phyloP scores from a whole-genome alignment of 352 stramenopile species.

The Hyaloperonospora brassicae region DNA sequence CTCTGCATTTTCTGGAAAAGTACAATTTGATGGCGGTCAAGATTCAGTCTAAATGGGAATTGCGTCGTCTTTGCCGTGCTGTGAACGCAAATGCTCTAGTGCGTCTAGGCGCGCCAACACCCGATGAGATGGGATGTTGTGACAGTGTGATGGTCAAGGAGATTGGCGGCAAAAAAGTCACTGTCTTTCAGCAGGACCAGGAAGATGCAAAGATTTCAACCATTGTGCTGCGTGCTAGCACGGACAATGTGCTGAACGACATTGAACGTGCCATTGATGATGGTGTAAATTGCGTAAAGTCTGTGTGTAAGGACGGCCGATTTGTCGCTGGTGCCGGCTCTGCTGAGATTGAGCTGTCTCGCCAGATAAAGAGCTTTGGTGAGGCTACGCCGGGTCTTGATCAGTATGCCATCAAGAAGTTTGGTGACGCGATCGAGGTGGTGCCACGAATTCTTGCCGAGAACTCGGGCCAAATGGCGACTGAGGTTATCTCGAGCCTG shows the following conservation, averaged over 20 bases:
- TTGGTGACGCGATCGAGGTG: conserved; percentile 96
- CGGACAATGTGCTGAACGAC: conserved; percentile 96
- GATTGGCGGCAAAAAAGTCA: conserved; percentile 94
- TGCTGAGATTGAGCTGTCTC: conserved; percentile 94
- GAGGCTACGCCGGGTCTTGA: conserved; percentile 95
- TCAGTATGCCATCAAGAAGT: conserved; percentile 99
- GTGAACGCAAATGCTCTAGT: conserved; percentile 96
- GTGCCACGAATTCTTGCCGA: conserved; percentile 96
- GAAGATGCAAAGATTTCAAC: conserved; percentile 94
- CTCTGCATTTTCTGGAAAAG: conserved; percentile 98
- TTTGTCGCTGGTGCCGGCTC: conserved; percentile 94
- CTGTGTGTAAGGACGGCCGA: conserved; percentile 89
- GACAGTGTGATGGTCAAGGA: conserved; percentile 91
- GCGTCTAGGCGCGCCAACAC: conserved; percentile 92
- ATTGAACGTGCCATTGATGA: conserved; percentile 97
- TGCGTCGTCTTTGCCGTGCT: conserved; percentile 94
- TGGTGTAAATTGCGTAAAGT: conserved; percentile 95
- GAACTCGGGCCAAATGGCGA: conserved; percentile 95
- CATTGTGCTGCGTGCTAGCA: conserved; percentile 91
- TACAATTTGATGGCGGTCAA: conserved; percentile 97
- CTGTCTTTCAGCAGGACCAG: conserved; percentile 91
- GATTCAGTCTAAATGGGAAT: conserved; percentile 98
- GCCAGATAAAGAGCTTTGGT: conserved; percentile 91
- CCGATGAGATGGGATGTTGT: conserved; percentile 97
- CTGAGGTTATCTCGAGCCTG: conserved; percentile 90